Conservation (phyloP, 495 filamentous ascomycete species). For the Xylaria cubensis region DNA sequence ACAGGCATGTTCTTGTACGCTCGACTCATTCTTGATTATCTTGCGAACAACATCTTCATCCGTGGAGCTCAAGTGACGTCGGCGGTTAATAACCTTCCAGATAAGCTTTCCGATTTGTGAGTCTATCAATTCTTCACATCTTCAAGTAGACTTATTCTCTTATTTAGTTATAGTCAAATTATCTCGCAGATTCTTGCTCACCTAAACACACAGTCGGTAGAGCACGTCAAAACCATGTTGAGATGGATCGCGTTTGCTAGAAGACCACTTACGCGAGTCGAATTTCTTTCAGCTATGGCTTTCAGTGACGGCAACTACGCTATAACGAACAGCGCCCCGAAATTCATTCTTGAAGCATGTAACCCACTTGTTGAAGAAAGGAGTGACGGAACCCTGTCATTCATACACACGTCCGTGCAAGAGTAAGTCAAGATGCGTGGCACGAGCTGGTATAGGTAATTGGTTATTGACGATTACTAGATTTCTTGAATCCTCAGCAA, state of each 20-base stretch:
- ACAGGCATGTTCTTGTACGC: conserved; percentile 9
- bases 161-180: background rate
- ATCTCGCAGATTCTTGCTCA: background rate
- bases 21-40: conserved; percentile 6
- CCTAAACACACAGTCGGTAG: background rate
- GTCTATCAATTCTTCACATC: background rate
- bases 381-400: background rate
- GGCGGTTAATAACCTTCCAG: background rate
- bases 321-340: background rate
- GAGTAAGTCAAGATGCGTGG: background rate
- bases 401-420: background rate
- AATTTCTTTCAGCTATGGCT: background rate
- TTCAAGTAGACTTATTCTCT: background rate
- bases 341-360: background rate
- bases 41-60: background rate
- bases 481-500: background rate
- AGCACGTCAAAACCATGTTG: background rate
- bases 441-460: too few relatives aligned
- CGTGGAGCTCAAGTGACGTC: background rate
- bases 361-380: background rate
- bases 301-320: background rate
- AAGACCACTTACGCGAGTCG: background rate
- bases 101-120: background rate
- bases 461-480: background rate
- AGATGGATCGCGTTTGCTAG: background rate